Evolutionary conservation across 106 monocot genomes (phyloP).

Genomic region (Chionographis japonica): DNA sequence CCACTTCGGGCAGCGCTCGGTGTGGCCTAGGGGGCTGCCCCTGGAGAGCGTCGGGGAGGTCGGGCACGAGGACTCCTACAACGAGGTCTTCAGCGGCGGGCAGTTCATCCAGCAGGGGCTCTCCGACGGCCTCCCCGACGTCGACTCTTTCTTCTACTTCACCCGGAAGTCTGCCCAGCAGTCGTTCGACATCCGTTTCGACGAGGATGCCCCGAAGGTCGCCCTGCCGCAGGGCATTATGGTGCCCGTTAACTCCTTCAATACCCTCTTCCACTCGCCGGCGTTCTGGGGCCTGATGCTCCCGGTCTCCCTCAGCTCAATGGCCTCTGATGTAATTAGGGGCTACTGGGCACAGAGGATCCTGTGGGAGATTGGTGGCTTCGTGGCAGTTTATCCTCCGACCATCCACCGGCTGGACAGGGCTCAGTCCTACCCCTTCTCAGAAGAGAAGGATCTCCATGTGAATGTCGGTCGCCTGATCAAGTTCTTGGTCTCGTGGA

Average conservation of each 20-base stretch:
- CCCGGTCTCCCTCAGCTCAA: conserved; percentile 38
- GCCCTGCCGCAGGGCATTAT: conserved; percentile 37
- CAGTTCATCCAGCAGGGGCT: conserved; percentile 64
- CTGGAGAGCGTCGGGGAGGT: conserved; percentile 42
- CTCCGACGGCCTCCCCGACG: conserved; percentile 54
- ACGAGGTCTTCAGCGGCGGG: conserved; percentile 39
- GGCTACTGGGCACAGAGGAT: conserved; percentile 57
- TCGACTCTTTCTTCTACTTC: conserved; percentile 59
- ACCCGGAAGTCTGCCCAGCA: conserved; percentile 33
- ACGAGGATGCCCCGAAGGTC: conserved; percentile 39
- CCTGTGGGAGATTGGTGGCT: conserved; percentile 58
- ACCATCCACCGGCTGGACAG: conserved; percentile 28
- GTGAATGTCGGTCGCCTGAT: conserved; percentile 44
- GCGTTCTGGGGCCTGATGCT: conserved; percentile 63
- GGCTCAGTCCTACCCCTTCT: conserved; percentile 29
- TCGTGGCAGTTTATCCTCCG: conserved; percentile 49
- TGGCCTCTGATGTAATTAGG: conserved; percentile 50
- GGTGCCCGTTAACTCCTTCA: conserved; percentile 52
- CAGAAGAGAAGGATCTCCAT: conserved; percentile 68
- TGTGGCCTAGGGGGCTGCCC: conserved; percentile 55
- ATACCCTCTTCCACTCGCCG: conserved; percentile 44
- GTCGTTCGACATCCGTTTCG: conserved; percentile 41
- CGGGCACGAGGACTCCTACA: conserved; percentile 43
- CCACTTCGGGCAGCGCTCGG: conserved; percentile 60
- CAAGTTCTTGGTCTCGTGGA: conserved; percentile 43